A percentile compares a stretch with the other conserved stretches of the same genome.
Evolutionary conservation across 2,329 filamentous ascomycete genomes (phyloP).

Genomic region (Aureobasidium melanogenum): DNA sequence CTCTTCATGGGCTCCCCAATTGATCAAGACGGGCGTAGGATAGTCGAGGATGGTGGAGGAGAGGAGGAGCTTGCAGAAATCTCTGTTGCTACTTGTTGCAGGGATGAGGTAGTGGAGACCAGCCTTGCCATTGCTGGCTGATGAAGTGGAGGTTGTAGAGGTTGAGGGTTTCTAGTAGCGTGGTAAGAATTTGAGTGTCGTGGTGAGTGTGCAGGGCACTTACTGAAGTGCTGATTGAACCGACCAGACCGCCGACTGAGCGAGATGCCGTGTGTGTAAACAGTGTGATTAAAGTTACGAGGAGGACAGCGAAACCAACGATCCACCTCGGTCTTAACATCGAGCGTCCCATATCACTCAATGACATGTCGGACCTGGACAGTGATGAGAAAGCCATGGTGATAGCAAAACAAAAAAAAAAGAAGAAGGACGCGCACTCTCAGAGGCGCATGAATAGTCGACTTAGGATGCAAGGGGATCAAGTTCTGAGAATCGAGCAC

Average conservation of each 20-base stretch:
- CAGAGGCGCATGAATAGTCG: background rate
- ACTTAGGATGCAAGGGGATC: background rate
- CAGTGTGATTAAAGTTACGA: conserved; percentile 7
- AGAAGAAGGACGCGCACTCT: background rate
- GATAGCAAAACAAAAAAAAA: background rate
- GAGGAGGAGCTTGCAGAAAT: conserved; percentile 49
- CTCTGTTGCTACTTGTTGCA: conserved; percentile 36
- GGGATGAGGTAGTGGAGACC: conserved; percentile 49
- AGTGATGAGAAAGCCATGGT: background rate
- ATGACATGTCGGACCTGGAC: background rate
- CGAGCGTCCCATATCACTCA: background rate
- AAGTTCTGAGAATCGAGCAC: background rate
- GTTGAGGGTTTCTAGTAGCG: background rate
- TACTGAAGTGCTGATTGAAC: background rate
- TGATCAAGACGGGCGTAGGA: conserved; percentile 47
- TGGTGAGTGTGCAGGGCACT: background rate
- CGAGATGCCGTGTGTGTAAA: background rate
- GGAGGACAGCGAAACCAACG: background rate
- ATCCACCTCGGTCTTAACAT: conserved; percentile 7
- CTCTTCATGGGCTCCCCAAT: conserved; percentile 28
- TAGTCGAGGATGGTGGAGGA: conserved; percentile 52
- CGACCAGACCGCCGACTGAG: background rate
- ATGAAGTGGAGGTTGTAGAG: background rate
- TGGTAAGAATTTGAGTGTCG: background rate
- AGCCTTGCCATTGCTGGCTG: background rate